phyloP scores from a whole-genome alignment of 257 asterid genomes.

The Lithospermum erythrorhizon region DNA sequence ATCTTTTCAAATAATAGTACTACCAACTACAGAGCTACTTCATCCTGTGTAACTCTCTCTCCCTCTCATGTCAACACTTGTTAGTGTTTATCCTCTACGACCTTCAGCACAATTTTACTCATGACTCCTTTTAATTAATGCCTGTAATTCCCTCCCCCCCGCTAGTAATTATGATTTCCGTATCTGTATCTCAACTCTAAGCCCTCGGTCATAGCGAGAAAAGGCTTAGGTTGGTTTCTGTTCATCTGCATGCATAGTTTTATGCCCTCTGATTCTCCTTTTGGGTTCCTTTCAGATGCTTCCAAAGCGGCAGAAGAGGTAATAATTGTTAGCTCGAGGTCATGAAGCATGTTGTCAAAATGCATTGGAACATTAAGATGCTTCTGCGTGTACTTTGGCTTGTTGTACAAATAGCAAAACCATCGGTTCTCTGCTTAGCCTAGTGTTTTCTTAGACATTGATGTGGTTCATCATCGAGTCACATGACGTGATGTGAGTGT shows the following conservation, averaged over 20 bases:
- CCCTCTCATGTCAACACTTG: too few species aligned
- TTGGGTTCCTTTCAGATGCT: background rate
- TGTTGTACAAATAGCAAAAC: background rate
- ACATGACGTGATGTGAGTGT: background rate
- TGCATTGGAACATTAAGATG: background rate
- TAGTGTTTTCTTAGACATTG: background rate
- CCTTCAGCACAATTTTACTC: too few species aligned
- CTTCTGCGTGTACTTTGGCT: constrained; percentile 1
- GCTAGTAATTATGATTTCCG: background rate
- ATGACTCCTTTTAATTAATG: background rate
- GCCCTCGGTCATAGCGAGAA: background rate
- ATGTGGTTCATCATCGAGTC: background rate
- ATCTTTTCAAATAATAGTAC: too few species aligned
- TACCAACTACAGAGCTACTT: too few species aligned
- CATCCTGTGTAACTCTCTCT: too few species aligned
- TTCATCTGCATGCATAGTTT: background rate
- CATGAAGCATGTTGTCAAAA: background rate
- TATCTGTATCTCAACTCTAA: too few species aligned
- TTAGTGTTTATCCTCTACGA: too few species aligned
- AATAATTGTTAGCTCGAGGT: background rate
- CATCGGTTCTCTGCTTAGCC: background rate
- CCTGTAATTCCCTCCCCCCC: too few species aligned
- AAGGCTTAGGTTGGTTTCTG: background rate
- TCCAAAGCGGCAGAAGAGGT: constrained; percentile 1
- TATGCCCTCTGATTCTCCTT: background rate